Percentiles rank a stretch among this genome's conserved stretches.
phyloP scores from a whole-genome alignment of 148 eudicot genomes.

The Pharnaceum exiguum region DNA sequence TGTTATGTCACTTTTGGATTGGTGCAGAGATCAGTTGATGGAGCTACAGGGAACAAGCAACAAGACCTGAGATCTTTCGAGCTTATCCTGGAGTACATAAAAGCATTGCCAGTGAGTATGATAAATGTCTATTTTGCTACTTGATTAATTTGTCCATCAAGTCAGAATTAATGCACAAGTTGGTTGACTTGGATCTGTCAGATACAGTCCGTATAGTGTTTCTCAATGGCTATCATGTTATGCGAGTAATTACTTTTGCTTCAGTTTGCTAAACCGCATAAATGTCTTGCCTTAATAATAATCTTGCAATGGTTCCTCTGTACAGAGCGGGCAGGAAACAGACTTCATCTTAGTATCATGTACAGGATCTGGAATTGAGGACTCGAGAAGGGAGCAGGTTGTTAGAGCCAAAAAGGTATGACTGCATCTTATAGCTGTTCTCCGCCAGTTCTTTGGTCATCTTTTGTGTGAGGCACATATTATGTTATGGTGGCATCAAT shows the following conservation, averaged over 20 bases:
- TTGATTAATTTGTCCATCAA: no score
- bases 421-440: background rate
- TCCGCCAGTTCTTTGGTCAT: background rate
- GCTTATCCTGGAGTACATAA: constrained; percentile 77
- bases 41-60: constrained; percentile 48
- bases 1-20: no score
- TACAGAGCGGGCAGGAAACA: constrained; percentile 96
- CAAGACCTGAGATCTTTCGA: constrained; percentile 86
- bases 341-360: constrained; percentile 95
- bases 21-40: constrained; percentile 75
- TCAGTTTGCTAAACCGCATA: no score
- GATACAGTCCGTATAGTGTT: no score
- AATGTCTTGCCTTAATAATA: background rate
- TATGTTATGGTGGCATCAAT: no score
- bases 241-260: no score
- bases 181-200: no score
- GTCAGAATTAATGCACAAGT: no score
- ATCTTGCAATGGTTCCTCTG: constrained; percentile 5
- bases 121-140: background rate
- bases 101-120: constrained; percentile 85
- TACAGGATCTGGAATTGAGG: constrained; percentile 82
- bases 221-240: no score
- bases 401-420: constrained; percentile 82
- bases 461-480: background rate
- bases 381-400: constrained; percentile 81